A percentile compares a stretch with the other conserved stretches of the same genome.
Evolutionary conservation across 1,284 basidiomycete species (phyloP).

Genomic region (Cryptococcus sp.): DNA sequence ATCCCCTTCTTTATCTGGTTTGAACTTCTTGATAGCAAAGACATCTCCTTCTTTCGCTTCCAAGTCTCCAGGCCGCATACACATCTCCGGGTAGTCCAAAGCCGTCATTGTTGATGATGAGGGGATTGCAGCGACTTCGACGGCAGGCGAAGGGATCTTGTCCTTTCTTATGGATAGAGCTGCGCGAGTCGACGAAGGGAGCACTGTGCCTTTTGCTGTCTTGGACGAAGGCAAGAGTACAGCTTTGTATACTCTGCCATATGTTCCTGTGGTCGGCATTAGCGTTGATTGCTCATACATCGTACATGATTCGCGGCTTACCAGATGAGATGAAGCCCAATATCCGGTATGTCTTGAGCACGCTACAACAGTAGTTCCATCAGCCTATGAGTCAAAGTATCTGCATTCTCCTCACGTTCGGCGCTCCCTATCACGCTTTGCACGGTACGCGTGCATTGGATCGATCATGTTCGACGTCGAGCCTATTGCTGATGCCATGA

Average conservation of each 20-base stretch:
- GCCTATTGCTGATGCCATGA: slow-evolving; percentile 11
- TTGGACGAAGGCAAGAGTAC: slow-evolving; percentile 54
- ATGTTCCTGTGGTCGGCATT: slow-evolving; percentile 66
- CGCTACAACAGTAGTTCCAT: slow-evolving; percentile 49
- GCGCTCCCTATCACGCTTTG: slow-evolving; percentile 69
- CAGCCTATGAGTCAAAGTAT: neutral
- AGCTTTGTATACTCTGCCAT: slow-evolving; percentile 97
- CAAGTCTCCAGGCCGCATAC: slow-evolving; percentile 59
- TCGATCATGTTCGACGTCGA: slow-evolving; percentile 29
- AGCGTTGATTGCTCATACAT: neutral
- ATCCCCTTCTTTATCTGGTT: slow-evolving; percentile 97
- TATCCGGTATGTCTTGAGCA: slow-evolving; percentile 82
- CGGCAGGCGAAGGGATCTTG: slow-evolving; percentile 21
- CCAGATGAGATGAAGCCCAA: slow-evolving; percentile 92
- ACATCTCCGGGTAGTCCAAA: slow-evolving; percentile 46
- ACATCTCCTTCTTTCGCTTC: slow-evolving; percentile 63
- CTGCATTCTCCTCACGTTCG: slow-evolving; percentile 43
- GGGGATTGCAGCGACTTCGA: neutral
- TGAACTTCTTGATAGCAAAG: slow-evolving; percentile 99
- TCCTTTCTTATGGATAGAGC: slow-evolving; percentile 30
- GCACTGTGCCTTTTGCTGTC: slow-evolving; percentile 15
- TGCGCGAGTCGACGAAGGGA: slow-evolving; percentile 30
- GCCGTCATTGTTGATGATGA: slow-evolving; percentile 20
- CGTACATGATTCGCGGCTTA: slow-evolving; percentile 10
- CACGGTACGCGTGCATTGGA: slow-evolving; percentile 77